Conservation (phyloP, 2,329 filamentous ascomycete genomes). For the Fusarium sp. region DNA sequence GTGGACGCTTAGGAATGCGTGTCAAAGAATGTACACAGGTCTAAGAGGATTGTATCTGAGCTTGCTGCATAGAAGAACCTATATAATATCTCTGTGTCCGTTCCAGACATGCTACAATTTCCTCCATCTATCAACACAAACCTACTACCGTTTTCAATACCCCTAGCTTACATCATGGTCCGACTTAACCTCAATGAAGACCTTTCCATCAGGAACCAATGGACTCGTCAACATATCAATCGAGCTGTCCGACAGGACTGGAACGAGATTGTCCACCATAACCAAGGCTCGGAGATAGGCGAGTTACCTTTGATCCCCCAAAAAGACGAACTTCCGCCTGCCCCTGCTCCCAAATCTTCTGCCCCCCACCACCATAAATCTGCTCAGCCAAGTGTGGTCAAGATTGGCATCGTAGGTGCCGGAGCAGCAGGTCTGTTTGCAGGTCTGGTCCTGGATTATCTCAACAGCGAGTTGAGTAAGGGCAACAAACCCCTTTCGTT, state of each 20-base stretch:
- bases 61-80: no score
- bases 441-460: constrained; percentile 14
- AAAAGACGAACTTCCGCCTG: neutral
- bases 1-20: no score
- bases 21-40: no score
- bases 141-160: no score
- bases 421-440: constrained; percentile 23
- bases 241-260: constrained; percentile 8
- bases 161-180: neutral
- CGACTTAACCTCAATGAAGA: neutral
- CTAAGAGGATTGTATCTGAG: no score
- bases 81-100: no score
- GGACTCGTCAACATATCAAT: constrained; percentile 6
- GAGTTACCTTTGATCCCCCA: neutral
- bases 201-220: constrained; percentile 12
- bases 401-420: constrained; percentile 19
- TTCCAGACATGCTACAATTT: no score
- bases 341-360: neutral
- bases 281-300: constrained; percentile 1
- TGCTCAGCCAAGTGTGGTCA: neutral
- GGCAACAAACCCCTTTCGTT: neutral
- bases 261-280: constrained; percentile 1
- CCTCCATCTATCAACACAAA: no score
- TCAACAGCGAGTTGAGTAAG: constrained; percentile 3
- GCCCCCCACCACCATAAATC: constrained; percentile 2